Evolutionary conservation across 2,329 filamentous ascomycete genomes (phyloP), one percentile per base, ranked within the genome.

Genomic region (Trichoderma koningii): DNA sequence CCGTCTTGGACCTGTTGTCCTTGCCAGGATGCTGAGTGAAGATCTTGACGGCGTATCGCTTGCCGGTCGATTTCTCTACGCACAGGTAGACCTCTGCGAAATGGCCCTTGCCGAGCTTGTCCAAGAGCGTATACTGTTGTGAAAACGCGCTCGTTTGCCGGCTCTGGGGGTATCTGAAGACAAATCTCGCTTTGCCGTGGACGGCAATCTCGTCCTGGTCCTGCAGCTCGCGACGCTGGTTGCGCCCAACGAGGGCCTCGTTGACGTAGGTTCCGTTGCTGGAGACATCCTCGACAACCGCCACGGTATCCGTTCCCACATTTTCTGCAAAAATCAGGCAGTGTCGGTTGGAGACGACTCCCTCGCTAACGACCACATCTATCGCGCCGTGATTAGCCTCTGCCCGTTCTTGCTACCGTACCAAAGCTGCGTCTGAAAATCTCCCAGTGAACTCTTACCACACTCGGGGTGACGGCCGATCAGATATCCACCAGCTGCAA

Each of bases 191-290:
- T 73, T 92, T 89, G 71, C 92, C 88, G 55, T 96, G 83, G 38
- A 99, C 88, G 7, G 91, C 90, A 57, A 99, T 90, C 76, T 98
- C 93, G 70, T 99, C 95, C 44, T 91, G 88, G 71, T 98, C 92
- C 71, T 93, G 84, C 30, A 99, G 83, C 75, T 97, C 92, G 66
- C 94, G 87, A 63, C 92, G 86, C 76, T 97, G 92, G 76, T 99
- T 99, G 59, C 94, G 89, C 26, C 95, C 95, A 26, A 99, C 87
- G 34, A 96, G 84, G 17, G 89, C 89, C 71, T 97, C 93, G 73
- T 98, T 98, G 71, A 99, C 89, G 74, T 93, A 99, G 0, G 96
- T 99, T 57, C 95, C 95, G 74, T 99, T 99, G 74, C 89, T 95
- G 7, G 95, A 99, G 21, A 98, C 80, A 76, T 99, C 95, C 75